Percentiles rank a stretch among this genome's conserved stretches.
These are phyloP conservation scores for Trichocladium uniseriatum DNA, from an alignment of 495 filamentous ascomycete genomes.

Conservation along the genomic window DNA sequence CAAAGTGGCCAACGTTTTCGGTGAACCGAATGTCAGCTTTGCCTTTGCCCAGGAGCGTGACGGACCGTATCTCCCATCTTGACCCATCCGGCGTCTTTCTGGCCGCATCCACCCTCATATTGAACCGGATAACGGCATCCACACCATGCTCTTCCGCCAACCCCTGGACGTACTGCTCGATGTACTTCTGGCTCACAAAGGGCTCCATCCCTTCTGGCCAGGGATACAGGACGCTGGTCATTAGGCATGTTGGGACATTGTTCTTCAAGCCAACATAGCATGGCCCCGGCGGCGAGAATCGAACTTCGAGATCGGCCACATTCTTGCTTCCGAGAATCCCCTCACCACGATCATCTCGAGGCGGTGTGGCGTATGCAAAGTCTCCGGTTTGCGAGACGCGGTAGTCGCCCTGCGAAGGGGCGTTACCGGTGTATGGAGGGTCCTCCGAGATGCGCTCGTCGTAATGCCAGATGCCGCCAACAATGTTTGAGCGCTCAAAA, in stretches of 20 bases:
- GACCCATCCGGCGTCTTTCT: constrained; percentile 31
- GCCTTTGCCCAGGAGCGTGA: constrained; percentile 23
- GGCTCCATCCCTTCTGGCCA: constrained; percentile 52
- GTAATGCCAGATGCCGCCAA: constrained; percentile 60
- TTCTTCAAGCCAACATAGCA: constrained; percentile 54
- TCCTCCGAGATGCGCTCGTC: constrained; percentile 50
- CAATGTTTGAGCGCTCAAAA: constrained; percentile 50
- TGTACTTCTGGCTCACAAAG: constrained; percentile 45
- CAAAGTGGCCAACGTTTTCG: constrained; percentile 35
- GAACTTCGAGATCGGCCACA: constrained; percentile 10
- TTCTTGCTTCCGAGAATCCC: not conserved
- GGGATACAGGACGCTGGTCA: constrained; percentile 47
- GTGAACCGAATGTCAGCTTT: constrained; percentile 5
- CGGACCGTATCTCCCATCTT: constrained; percentile 44
- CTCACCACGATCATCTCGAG: not conserved
- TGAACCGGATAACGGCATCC: constrained; percentile 40
- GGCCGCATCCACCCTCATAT: constrained; percentile 49
- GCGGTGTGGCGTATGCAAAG: constrained; percentile 13
- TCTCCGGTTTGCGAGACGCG: constrained; percentile 12
- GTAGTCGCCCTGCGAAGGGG: constrained; percentile 30
- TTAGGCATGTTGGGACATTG: constrained; percentile 54
- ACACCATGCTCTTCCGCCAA: constrained; percentile 43
- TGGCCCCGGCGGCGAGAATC: constrained; percentile 32
- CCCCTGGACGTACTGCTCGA: constrained; percentile 52
- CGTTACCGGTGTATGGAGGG: constrained; percentile 45